Percentiles rank a stretch among this genome's conserved stretches.
Conservation (phyloP, 305 asterid species). For the Fraxinus sp. region DNA sequence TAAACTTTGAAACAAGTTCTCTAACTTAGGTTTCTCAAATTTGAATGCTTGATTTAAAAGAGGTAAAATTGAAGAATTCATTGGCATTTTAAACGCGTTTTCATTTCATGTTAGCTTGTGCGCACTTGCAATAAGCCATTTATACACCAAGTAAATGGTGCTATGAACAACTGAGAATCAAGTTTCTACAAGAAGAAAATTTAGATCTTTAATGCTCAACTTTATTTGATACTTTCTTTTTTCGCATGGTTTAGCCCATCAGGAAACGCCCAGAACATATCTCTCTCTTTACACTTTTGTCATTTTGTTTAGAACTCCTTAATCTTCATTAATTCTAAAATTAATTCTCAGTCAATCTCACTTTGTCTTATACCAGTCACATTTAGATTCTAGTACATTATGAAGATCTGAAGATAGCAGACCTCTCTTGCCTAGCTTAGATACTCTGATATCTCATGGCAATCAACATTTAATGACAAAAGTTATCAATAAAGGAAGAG, state of each 20-base stretch:
- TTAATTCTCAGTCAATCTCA: neutral
- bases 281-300: neutral
- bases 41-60: neutral
- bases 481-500: neutral
- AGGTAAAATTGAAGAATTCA: neutral
- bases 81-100: neutral
- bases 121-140: slow-evolving; percentile 1
- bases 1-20: neutral
- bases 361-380: neutral
- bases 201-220: slow-evolving; percentile 5
- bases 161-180: neutral
- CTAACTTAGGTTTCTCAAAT: neutral
- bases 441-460: neutral
- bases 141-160: neutral
- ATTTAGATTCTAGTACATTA: neutral
- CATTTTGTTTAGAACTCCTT: slow-evolving; percentile 4
- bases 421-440: neutral
- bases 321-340: neutral
- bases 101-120: slow-evolving; percentile 10
- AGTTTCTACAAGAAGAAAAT: neutral
- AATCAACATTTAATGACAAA: neutral
- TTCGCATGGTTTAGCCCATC: slow-evolving; percentile 17
- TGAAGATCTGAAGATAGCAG: neutral
- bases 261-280: neutral
- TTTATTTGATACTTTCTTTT: slow-evolving; percentile 2